These are phyloP conservation scores for Aciculoconidium aculeatum DNA, from an alignment of 805 yeast species.

Conservation along the genomic window DNA sequence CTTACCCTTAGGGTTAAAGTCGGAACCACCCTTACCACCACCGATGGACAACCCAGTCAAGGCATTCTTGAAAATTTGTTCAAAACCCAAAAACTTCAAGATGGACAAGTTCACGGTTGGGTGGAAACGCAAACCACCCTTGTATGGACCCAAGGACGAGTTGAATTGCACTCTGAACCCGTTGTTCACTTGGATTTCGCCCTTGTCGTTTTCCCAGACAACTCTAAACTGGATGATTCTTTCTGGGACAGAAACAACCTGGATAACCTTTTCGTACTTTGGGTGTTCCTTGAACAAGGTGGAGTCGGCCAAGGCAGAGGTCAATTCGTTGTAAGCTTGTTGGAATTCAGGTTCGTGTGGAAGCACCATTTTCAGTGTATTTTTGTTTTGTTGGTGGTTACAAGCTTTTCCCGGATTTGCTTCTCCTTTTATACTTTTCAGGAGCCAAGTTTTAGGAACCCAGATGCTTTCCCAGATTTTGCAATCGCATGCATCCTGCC, in stretches of 20 bases:
- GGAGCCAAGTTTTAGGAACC: too few species aligned
- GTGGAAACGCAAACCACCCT: conserved; percentile 98
- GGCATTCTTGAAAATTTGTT: conserved; percentile 97
- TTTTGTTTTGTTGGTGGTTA: conserved; percentile 1
- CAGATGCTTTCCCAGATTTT: too few species aligned
- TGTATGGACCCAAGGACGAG: conserved; percentile 98
- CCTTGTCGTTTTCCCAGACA: conserved; percentile 94
- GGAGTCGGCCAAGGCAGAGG: conserved; percentile 83
- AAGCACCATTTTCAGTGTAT: conserved; percentile 51
- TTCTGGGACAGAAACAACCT: conserved; percentile 92
- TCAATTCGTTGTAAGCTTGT: conserved; percentile 95
- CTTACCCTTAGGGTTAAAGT: conserved; percentile 95
- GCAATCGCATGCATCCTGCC: too few species aligned
- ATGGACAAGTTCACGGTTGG: conserved; percentile 94
- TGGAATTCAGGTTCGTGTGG: conserved; percentile 97
- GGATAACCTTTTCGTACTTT: conserved; percentile 79
- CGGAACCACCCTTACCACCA: conserved; percentile 99
- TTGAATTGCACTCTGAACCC: conserved; percentile 99
- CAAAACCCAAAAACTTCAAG: conserved; percentile 94
- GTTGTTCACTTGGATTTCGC: conserved; percentile 86
- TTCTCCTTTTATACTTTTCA: too few species aligned
- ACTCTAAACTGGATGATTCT: conserved; percentile 96
- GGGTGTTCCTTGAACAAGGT: conserved; percentile 87
- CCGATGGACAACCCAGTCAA: conserved; percentile 96
- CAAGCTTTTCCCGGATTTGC: too few species aligned